A percentile compares a stretch with the other conserved stretches of the same genome.
Conservation (phyloP, 345 rosid species). For the Ceriops zippeliana region DNA sequence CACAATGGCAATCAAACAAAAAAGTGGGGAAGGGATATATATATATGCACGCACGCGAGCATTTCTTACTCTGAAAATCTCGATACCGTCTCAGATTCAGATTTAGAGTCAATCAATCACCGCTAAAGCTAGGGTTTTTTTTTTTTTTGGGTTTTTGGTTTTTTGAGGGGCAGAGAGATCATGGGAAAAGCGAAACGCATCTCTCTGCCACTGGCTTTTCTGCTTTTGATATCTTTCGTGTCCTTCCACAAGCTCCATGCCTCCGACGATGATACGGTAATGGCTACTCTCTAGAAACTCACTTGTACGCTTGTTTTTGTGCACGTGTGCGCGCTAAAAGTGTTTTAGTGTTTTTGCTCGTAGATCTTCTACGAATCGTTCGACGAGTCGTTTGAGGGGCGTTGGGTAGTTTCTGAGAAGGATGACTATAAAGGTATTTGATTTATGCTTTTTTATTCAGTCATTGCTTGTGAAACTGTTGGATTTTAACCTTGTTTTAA, state of each 20-base stretch:
- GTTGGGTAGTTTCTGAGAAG: slow-evolving; percentile 71
- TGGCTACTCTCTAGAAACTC: background rate
- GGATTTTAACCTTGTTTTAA: too few species aligned
- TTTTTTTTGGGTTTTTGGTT: background rate
- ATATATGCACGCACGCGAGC: background rate
- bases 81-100: background rate
- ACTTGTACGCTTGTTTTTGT: background rate
- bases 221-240: slow-evolving; percentile 42
- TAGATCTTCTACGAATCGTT: slow-evolving; percentile 72
- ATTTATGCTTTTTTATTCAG: background rate
- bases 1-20: slow-evolving; percentile 9
- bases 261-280: slow-evolving; percentile 57
- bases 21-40: too few species aligned
- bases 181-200: slow-evolving; percentile 34
- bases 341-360: background rate
- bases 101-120: background rate
- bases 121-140: background rate
- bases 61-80: too few species aligned
- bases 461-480: too few species aligned
- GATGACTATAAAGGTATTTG: slow-evolving; percentile 55
- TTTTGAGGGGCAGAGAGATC: slow-evolving; percentile 10
- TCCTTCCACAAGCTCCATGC: slow-evolving; percentile 48
- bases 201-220: slow-evolving; percentile 38
- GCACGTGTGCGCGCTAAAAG: background rate
- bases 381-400: slow-evolving; percentile 66